Percentiles rank a stretch among this genome's conserved stretches.
phyloP scores from a whole-genome alignment of 2,329 filamentous ascomycete species.

The Alternaria gaisen region DNA sequence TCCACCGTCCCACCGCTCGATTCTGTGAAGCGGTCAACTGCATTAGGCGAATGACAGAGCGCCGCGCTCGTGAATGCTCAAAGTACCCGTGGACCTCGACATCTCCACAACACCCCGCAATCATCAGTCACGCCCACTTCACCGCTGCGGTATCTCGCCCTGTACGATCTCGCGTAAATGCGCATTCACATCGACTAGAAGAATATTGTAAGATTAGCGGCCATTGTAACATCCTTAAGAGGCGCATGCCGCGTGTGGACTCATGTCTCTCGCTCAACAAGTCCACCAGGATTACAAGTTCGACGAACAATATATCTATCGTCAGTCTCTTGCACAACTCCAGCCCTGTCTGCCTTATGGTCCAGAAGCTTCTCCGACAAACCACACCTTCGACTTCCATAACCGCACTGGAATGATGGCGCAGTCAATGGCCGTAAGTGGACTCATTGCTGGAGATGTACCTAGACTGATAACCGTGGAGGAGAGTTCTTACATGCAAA shows the following conservation, averaged over 20 bases:
- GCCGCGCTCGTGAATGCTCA: slow-evolving; percentile 28
- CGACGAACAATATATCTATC: slow-evolving; percentile 8
- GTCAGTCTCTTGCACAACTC: slow-evolving; percentile 6
- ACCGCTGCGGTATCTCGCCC: slow-evolving; percentile 4
- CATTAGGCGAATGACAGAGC: slow-evolving; percentile 31
- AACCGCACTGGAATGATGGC: slow-evolving; percentile 20
- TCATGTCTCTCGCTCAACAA: slow-evolving; percentile 27
- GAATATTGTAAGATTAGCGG: slow-evolving; percentile 18
- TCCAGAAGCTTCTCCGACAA: slow-evolving; percentile 1
- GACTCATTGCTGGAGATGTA: background rate
- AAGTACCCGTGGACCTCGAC: slow-evolving; percentile 17
- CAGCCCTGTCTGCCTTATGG: slow-evolving; percentile 11
- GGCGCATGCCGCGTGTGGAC: slow-evolving; percentile 7
- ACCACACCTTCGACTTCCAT: background rate
- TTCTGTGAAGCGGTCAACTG: slow-evolving; percentile 34
- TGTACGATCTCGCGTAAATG: background rate
- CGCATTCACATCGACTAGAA: slow-evolving; percentile 20
- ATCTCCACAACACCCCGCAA: slow-evolving; percentile 18
- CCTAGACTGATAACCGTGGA: slow-evolving; percentile 13
- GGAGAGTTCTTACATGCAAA: slow-evolving; percentile 19
- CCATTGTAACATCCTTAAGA: slow-evolving; percentile 14
- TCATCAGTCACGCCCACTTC: slow-evolving; percentile 29
- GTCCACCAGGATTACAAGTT: slow-evolving; percentile 10
- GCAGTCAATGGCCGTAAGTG: slow-evolving; percentile 28
- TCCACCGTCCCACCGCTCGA: slow-evolving; percentile 29